Conservation (phyloP, 331 rosid species). For the Stylosanthes scabra region DNA sequence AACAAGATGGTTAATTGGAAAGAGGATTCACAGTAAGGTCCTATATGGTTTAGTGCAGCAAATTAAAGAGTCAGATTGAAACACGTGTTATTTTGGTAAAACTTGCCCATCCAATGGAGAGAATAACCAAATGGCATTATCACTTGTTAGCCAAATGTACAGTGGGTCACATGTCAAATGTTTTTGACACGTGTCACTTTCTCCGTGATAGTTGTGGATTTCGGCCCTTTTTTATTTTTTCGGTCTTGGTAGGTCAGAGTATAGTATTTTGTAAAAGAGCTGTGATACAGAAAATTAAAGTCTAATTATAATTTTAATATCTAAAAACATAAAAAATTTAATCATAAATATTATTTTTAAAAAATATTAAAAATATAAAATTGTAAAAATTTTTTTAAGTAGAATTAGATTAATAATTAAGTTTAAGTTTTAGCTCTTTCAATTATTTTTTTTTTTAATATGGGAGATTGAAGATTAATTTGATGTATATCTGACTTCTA, state of each 20-base stretch:
- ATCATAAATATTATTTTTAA: no score
- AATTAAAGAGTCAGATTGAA: not conserved
- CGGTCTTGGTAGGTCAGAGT: not conserved
- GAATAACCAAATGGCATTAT: not conserved
- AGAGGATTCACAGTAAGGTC: conserved; percentile 1
- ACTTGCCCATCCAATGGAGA: not conserved
- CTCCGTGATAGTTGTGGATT: not conserved
- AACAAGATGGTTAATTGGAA: not conserved
- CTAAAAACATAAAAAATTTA: no score
- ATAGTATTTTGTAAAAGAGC: no score
- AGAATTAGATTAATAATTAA: no score
- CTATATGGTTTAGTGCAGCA: conserved; percentile 7
- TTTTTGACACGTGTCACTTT: conserved; percentile 12
- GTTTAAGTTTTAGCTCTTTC: no score
- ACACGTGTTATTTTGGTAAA: not conserved
- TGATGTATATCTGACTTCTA: no score
- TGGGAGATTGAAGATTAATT: no score
- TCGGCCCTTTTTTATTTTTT: not conserved
- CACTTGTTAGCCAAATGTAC: conserved; percentile 3
- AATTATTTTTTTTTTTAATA: no score
- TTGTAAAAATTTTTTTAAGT: no score
- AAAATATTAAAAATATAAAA: no score
- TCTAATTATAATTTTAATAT: no score
- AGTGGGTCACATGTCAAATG: not conserved
- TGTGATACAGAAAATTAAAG: no score